A percentile compares a stretch with the other conserved stretches of the same genome.
These are phyloP conservation scores for Stylonectria norvegica DNA, from an alignment of 2,329 filamentous ascomycete species.

Conservation along the genomic window DNA sequence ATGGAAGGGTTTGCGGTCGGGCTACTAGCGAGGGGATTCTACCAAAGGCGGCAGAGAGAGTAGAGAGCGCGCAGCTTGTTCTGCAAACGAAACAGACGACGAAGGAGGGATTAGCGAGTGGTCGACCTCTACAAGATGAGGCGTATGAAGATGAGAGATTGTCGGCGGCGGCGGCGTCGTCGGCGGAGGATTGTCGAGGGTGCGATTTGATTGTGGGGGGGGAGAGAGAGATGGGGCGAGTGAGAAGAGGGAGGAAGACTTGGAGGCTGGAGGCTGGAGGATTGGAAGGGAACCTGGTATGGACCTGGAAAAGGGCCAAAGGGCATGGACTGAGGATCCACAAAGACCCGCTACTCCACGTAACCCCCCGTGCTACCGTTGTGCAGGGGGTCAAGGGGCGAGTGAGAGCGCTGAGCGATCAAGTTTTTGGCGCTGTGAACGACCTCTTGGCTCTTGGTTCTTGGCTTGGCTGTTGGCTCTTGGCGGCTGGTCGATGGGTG, in stretches of 20 bases:
- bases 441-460: too few relatives aligned
- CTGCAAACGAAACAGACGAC: conserved; percentile 12
- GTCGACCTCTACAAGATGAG: conserved; percentile 28
- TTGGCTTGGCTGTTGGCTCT: too few relatives aligned
- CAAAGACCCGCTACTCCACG: too few relatives aligned
- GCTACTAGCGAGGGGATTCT: conserved; percentile 22
- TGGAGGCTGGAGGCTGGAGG: conserved; percentile 10
- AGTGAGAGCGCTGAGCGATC: conserved; percentile 11
- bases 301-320: too few relatives aligned
- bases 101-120: conserved; percentile 23
- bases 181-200: conserved; percentile 21
- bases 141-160: conserved; percentile 25
- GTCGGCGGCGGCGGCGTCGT: conserved; percentile 20
- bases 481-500: too few relatives aligned
- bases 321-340: too few relatives aligned
- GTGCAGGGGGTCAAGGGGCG: conserved; percentile 9
- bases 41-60: conserved; percentile 15
- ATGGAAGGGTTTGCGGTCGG: conserved; percentile 6
- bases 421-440: conserved; percentile 12
- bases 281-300: conserved; percentile 13
- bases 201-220: conserved; percentile 16
- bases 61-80: too few relatives aligned
- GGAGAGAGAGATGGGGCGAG: conserved; percentile 8
- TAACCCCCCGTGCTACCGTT: too few relatives aligned
- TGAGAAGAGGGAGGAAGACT: conserved; percentile 11